Evolutionary conservation across 2,329 filamentous ascomycete species (phyloP), one percentile per base, ranked within the genome.

Genomic region (Cadophora sp.): DNA sequence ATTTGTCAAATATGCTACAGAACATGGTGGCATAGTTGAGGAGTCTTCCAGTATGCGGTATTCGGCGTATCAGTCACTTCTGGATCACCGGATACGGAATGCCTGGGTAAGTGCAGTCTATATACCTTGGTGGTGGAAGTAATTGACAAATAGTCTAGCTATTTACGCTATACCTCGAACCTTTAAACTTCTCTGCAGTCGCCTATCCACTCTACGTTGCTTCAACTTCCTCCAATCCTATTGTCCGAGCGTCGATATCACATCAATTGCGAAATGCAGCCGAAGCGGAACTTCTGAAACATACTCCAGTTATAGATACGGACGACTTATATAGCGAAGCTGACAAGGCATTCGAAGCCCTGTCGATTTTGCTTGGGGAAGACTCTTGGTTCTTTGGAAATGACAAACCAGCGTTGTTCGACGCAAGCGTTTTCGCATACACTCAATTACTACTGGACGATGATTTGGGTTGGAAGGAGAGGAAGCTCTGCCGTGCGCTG

Each of bases 351-450:
- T 87, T 91, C 67, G 80, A 83, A 47, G 87, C 90, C 1, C 79
- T 93, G 9, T 86, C 87, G 1, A 81, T 79, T 22, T 74, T 91
- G 9, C 80, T 93, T 11, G 87, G 83, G 0, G 78, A 84, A 0
- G 78, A 87, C 45, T 74, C 80, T 20, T 90, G 88, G 82, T 92
- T 91, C 77, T 91, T 90, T 74, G 84, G 72, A 1, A 71, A 66
- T 30, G 68, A 73, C 3, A 70, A 68, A 7, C 93, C 95, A 0
- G 88, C 89, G 0, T 76, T 95, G 27, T 95, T 98, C 73, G 96
- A 99, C 79, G 94, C 95, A 7, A 89, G 88, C 63, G 87, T 98
- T 1, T 98, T 97, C 80, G 89, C 93, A 3, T 99, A 97, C 79
- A 94, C 92, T 0, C 88, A 96, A 78, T 81, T 97, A 60, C 82